Base-by-base conservation (phyloP, 2,329 filamentous ascomycete species). In the Tolypocladium cylindrosporum region DNA sequence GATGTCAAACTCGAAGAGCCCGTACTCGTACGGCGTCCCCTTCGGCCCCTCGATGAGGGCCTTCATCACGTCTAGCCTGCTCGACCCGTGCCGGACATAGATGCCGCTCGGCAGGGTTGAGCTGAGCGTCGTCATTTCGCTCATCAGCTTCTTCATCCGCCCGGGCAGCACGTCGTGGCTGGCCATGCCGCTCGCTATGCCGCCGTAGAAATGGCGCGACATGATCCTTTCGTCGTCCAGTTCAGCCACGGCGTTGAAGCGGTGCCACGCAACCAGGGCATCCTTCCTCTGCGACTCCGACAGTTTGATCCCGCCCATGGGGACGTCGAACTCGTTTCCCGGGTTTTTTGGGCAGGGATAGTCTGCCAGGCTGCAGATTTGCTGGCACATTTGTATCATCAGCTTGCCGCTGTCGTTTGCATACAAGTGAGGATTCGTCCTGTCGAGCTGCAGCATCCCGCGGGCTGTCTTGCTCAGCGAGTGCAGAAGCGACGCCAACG, bases 1-100 rank as follows among this genome's bases (percentile, higher is more conserved):
- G 39, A 83, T 62, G 62, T 83, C 79, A 58, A 83, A 83, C 60
- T 82, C 79, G 62, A 81, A 83, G 4, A 82, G 63, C 0, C 80
- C 80, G 48, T 77, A 71, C 61, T 79, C 79, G 64, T 83, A 83
- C 16, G 80, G 80, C 8, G 79, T 82, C 16, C 68, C 76, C 5
- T 63, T 62, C 0, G 80, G 78, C 0, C 80, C 80, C 24, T 78
- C 68, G 54, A 83, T 79, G 31, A 80, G 58, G 24, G 74, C 66
- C 63, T 80, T 81, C 67, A 82, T 74, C n/a, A 77, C 60, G 61
- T 82, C 79, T 0, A 77, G 70, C 1, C 79, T 71, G 10, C 72
- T 72, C 13, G 70, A 65, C 16, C 73, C 75, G 57, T 80, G 73
- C 10, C 74, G 72, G 24, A 83, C 72, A 58, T 75, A 82, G 27